These are phyloP conservation scores for Boletus sensibilis DNA, from an alignment of 768 basidiomycete genomes.

Conservation along the genomic window DNA sequence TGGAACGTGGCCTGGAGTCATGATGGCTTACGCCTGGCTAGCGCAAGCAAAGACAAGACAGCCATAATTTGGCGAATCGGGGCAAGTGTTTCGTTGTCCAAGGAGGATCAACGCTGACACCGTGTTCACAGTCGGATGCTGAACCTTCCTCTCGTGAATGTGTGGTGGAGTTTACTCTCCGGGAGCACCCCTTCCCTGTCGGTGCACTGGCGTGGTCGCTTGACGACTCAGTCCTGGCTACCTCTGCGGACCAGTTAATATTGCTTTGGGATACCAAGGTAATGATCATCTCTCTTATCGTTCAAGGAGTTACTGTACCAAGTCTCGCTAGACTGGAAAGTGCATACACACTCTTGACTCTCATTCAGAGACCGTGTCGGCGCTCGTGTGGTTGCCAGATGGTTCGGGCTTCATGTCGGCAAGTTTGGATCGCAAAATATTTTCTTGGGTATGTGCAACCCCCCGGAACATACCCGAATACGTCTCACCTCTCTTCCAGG, in stretches of 20 bases:
- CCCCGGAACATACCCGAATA: background rate
- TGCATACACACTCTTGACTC: conserved; percentile 63
- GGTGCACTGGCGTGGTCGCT: conserved; percentile 90
- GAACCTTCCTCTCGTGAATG: conserved; percentile 57
- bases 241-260: conserved; percentile 76
- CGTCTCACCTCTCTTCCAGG: conserved; percentile 44
- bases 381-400: conserved; percentile 86
- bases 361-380: conserved; percentile 82
- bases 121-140: conserved; percentile 40
- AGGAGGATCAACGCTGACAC: conserved; percentile 5
- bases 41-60: conserved; percentile 80
- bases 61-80: conserved; percentile 88
- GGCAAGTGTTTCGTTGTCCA: conserved; percentile 47
- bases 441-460: conserved; percentile 67
- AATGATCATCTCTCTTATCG: conserved; percentile 14
- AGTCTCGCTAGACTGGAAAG: conserved; percentile 61
- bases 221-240: conserved; percentile 81
- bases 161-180: conserved; percentile 55
- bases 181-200: conserved; percentile 77
- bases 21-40: conserved; percentile 80
- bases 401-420: conserved; percentile 88
- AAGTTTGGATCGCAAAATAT: conserved; percentile 79
- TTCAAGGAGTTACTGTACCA: conserved; percentile 3
- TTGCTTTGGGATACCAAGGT: conserved; percentile 92
- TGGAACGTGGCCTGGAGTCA: conserved; percentile 97